Evolutionary conservation across 2,329 filamentous ascomycete genomes (phyloP), one percentile per base, ranked within the genome.

Genomic region (Curvularia eragrostidis): DNA sequence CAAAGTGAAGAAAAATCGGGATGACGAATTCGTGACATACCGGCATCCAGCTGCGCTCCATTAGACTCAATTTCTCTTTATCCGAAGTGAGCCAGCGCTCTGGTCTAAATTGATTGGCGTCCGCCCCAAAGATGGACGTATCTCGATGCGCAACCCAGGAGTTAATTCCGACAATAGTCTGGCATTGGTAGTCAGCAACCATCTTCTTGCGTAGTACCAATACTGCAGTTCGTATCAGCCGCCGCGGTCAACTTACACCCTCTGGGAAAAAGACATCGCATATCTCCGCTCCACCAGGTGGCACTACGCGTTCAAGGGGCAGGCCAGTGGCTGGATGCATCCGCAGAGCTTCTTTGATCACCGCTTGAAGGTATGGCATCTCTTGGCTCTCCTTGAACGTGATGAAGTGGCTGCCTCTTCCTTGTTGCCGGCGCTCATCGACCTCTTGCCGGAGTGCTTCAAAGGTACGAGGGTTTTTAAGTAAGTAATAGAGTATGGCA

Each of bases 321-420:
- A 70, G 52, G 2, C 68, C 68, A 23, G 63, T 66, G 1, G 63
- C 65, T 1, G 71, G 67, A 52, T 71, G 65, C 47, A 71, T 50
- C 13, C 71, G 41, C 10, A 73, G 52, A 19, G 60, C 68, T 54
- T 73, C 71, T 28, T 69, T 69, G 30, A 73, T 66, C 12, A 65
- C 63, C 9, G 70, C 71, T 32, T 74, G 67, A 0, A 73, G 63
- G 48, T 72, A 73, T 3, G 67, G 66, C 66, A 71, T 70, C n/a
- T 68, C 58, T 48, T 70, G 68, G 13, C 56, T 59, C 18, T 65
- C 63, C 54, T 65, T 58, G 62, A 67, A 65, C 15, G 64, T 58
- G 15, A 67, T 52, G 4, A 34, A 53, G 21, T 54, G 53, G 5
- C 51, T n/a, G 15, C 38, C 34, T 4, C 6, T 48, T 18, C 47